Base-by-base conservation (phyloP, 305 asterid genomes). In the Fraxinus albicans region DNA sequence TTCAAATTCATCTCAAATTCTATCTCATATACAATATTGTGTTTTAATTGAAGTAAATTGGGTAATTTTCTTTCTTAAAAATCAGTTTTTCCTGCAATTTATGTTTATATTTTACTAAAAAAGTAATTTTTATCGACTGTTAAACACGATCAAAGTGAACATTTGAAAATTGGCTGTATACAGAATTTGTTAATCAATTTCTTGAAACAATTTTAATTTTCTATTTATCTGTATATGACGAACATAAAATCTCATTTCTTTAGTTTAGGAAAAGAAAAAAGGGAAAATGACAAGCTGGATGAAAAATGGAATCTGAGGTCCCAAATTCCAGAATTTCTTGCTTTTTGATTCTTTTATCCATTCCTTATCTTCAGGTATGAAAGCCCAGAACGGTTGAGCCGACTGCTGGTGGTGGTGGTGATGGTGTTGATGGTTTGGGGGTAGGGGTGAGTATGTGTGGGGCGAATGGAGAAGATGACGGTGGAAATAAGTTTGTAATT, bases 21-120 rank as follows among this genome's bases (percentile, higher is more conserved):
- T n/a, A n/a, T n/a, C n/a, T n/a, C 3, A 47, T 47, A 3, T 47
- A 12, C n/a, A 47, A 1, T 12, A 4, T 44, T 53, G 23, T 17
- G 63, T 15, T 50, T 50, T 3, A 13, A 50, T 50, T 50, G 60
- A 50, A 50, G 60, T 50, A 15, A 50, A 12, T 50, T 0, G 60
- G 99, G 99, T 95, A 81, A 50, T 27, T 1, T 40, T 8, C 34
- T 69, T 15, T 53, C 63, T 53, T 53, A 53, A 17, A 53, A 53
- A 0, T 53, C 9, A 53, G 23, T 53, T 53, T 53, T 15, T 17
- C 0, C 23, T 0, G 23, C 63, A 17, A 15, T n/a, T 53, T 53
- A 3, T 53, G 23, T 53, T 17, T 53, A 53, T 17, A 17, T 1
- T 17, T 4, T 4, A 50, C 2, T 6, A 17, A 50, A 50, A 15